Base-by-base conservation (phyloP, 2,329 filamentous ascomycete species). In the Fusarium papillatum region DNA sequence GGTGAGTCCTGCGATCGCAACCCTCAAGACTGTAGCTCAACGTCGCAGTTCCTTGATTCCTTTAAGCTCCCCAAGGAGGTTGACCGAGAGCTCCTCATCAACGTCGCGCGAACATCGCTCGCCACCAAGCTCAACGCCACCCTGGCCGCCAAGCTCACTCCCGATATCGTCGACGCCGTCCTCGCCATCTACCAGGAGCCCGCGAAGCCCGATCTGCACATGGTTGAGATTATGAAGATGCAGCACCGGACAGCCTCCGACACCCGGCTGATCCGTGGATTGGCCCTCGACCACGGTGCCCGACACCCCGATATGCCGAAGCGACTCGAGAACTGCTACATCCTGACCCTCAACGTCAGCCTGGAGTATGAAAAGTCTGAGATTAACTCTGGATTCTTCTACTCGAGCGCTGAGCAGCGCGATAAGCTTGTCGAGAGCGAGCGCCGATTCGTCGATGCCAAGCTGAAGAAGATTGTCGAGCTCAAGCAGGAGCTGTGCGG, bases 181-280 rank as follows among this genome's bases (percentile, higher is more conserved):
- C 92, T 99, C 69, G 92, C 97, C 76, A 99, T 99, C 84, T 96
- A 98, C 88, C 91, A 95, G 84, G 88, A 95, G 22, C 95, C 95
- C 31, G 92, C 92, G 74, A 98, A 98, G 88, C 97, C 97, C 68
- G 97, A 99, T 86, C 86, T 99, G 82, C 96, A 98, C 88, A 99
- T 99, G 97, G 91, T 99, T 78, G 97, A 99, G 87, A 98, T 99
- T 81, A 99, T 99, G 97, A 98, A 98, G 85, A 98, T 99, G 96
- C 97, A 99, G 88, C 97, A 99, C 88, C 94, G 96, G 79, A 95
- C 95, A 64, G 96, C 96, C 70, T 95, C 97, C 38, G 97, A 99
- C 85, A 99, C 97, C 69, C 95, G 98, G 85, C 92, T 99, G 71
- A 98, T 99, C 84, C 93, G 94, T 76, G 97, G 97, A 71, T 89